Evolutionary conservation across 345 rosid genomes (phyloP), one percentile per base, ranked within the genome.

Genomic region (Aquilaria yunnanensis): DNA sequence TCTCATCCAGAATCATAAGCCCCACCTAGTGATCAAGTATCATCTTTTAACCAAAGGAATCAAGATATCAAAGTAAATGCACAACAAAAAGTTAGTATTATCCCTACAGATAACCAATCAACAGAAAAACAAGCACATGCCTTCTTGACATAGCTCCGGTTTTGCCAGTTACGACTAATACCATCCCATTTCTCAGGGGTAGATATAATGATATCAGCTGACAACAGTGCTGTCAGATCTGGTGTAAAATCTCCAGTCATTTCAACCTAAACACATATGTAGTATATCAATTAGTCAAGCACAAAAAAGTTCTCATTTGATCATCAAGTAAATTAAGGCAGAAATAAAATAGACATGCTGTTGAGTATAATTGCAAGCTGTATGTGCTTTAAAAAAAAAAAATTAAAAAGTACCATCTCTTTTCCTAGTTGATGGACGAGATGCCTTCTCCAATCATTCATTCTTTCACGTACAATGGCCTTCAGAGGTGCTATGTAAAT

Each of bases 101-200:
- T 14, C 51, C n/a, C 57, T 9, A 37, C 14, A 74, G 60, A 66
- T 57, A 59, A 71, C 32, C 62, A n/a, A 49, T 54, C 61, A 54
- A 59, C 33, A 30, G 60, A 52, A 11, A 56, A 57, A 56, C 54
- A 51, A 14, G 67, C 62, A 67, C 32, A 10, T 48, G 88, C 98
- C 96, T 93, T 93, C 59, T 84, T 90, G 33, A 93, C 98, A 75
- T 93, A 93, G 83, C 92, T 83, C 75, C 98, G 83, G 75, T 80
- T 88, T 64, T 93, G 94, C 98, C 98, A 93, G 67, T 93, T 93
- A 64, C 98, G 98, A 74, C 98, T 93, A 57, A 93, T 93, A 57
- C 98, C 98, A 80, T 93, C 98, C 98, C 98, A 93, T 77, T 93
- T 93, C 72, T 93, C 98, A 59, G 98, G 98, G 70, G 98, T 93